Evolutionary conservation across 768 basidiomycete species (phyloP), one percentile per base, ranked within the genome.

Genomic region (Guyanaporus albipodus): DNA sequence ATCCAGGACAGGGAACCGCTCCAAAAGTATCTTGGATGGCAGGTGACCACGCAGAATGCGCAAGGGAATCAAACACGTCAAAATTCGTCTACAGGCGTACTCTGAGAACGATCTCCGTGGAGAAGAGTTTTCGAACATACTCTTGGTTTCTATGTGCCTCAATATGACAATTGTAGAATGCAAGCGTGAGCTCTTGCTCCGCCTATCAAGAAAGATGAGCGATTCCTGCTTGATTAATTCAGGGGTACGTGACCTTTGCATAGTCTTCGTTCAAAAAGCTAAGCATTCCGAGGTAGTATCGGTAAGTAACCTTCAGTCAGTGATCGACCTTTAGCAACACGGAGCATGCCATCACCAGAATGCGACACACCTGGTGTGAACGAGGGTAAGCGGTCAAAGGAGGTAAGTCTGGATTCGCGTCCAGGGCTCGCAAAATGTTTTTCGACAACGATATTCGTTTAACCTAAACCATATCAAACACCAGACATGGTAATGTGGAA

Each of bases 231-330:
- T 6, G 11, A 12, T 19, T n/a, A 15, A 22, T 47, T 23, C 11
- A 42, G 36, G 11, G n/a, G 11, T 38, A 29, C 53, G 64, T 26
- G 38, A 85, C 91, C 71, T 91, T 91, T 31, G 71, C 74, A 60
- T 91, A 94, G 39, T 95, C 87, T 63, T 97, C 96, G 58, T 90
- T 90, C 50, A 97, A 67, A 69, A 98, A 97, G 60, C 82, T 85
- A 50, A 98, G 75, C 83, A 97, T 90, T 52, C 95, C 96, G 38
- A 96, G 69, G 62, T 97, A 97, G 73, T 95, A 99, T 50, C 83
- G 76, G 69, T 88, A 96, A 19, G 94, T 94, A 41, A 96, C 91
- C 87, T 92, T 70, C 49, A 49, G 54, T 49, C 47, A 38, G 34
- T 60, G 38, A 62, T 58, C 19, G 29, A 39, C 26, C 34, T 55